A percentile compares a stretch with the other conserved stretches of the same genome.
Evolutionary conservation across 768 basidiomycete species (phyloP).

Genomic region (Lyophyllum atratum): DNA sequence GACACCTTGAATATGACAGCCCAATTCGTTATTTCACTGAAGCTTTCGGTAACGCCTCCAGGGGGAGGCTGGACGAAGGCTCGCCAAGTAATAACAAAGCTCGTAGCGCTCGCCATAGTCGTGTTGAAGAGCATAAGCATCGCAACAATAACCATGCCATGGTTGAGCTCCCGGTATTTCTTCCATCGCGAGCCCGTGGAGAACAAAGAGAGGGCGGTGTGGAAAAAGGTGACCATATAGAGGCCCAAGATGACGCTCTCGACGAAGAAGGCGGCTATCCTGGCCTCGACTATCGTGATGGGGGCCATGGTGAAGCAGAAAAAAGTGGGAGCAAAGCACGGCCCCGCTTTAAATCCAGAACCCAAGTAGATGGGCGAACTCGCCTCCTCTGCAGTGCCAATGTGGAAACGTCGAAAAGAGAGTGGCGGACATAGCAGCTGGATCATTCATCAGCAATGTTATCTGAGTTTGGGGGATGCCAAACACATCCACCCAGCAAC

Average conservation of each 20-base stretch:
- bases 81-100: conserved; percentile 9
- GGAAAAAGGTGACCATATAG: conserved; percentile 13
- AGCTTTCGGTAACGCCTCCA: conserved; percentile 7
- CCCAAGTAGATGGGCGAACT: no score
- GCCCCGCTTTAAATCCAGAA: no score
- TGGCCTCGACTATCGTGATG: neutral
- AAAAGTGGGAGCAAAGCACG: no score
- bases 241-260: conserved; percentile 13
- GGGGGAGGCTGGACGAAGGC: conserved; percentile 14
- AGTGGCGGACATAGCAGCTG: no score
- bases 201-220: conserved; percentile 5
- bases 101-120: conserved; percentile 4
- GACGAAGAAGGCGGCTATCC: conserved; percentile 8
- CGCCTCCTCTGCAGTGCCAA: no score
- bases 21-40: conserved; percentile 15
- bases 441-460: no score
- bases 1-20: conserved; percentile 13
- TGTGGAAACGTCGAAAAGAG: no score
- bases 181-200: conserved; percentile 1
- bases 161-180: conserved; percentile 5
- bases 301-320: no score
- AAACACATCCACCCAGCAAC: no score
- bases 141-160: conserved; percentile 7
- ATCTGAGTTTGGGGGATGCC: no score
- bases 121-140: conserved; percentile 10